Base-by-base conservation (phyloP, 2,329 filamentous ascomycete genomes). In the Simplicillium aogashimaense region DNA sequence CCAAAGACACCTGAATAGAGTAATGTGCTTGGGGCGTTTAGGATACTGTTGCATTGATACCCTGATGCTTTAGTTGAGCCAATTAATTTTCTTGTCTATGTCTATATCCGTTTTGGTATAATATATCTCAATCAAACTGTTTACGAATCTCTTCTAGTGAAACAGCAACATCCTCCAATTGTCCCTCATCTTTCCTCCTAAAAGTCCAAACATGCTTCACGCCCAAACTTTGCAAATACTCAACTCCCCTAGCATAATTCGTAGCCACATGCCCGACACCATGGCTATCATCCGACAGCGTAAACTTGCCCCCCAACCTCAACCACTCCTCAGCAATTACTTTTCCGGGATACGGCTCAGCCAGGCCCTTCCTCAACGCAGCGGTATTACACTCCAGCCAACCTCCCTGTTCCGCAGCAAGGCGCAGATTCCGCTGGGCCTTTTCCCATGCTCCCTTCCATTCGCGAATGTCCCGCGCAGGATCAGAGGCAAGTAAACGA, bases 221-320 rank as follows among this genome's bases (percentile, higher is more conserved):
- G 4, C 79, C 81, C 11, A 86, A 63, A 43, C 66, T 70, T 47
- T 78, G 71, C 41, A 94, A 65, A 57, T 85, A 95, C 1, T 75
- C 69, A 43, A 94, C 62, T 5, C 84, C 78, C 32, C 74, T 75
- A 35, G 59, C 55, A 64, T 92, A 97, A 56, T 94, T 90, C 38
- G 86, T 81, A n/a, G 81, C 87, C 5, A 98, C 74, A 56, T 98
- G 90, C 2, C 76, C 83, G 43, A 87, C 74, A 31, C 86, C 86
- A 65, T 98, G 92, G 58, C 88, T 95, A 62, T 98, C 92, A 59
- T 98, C 92, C 7, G 86, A 95, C 51, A 98, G 72, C 39, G 87
- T 94, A 61, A 97, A 94, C 44, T 75, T 76, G 17, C 92, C 89
- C 17, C 81, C 81, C 52, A 86, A 70, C 7, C 62, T 63, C 40